Evolutionary conservation across 2,329 filamentous ascomycete genomes (phyloP).

Genomic region (Pestalotiopsis sp.): DNA sequence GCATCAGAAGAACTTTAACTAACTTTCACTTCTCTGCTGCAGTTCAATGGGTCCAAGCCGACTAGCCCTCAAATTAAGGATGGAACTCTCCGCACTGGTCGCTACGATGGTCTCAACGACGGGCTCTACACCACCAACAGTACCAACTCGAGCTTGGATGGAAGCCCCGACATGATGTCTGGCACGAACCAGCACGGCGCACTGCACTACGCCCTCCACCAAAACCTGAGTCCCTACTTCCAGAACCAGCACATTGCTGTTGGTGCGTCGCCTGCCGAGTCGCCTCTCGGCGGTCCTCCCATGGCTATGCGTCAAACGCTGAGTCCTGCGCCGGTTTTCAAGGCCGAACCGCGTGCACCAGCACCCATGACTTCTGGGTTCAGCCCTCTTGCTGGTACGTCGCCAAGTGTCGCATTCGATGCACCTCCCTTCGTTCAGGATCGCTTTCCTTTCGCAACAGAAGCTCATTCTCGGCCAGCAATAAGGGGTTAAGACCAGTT

Average conservation of each 20-base stretch:
- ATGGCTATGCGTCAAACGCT: constrained; percentile 27
- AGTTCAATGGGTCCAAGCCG: constrained; percentile 65
- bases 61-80: constrained; percentile 53
- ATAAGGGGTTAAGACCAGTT: constrained; percentile 41
- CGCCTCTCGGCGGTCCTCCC: constrained; percentile 30
- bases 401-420: constrained; percentile 21
- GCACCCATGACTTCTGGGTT: constrained; percentile 47
- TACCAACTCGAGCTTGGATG: constrained; percentile 37
- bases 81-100: constrained; percentile 44
- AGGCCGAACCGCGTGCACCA: constrained; percentile 44
- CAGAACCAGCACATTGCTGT: constrained; percentile 31
- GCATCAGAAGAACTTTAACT: constrained; percentile 19
- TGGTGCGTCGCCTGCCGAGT: constrained; percentile 36
- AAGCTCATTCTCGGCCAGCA: constrained; percentile 52
- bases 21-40: constrained; percentile 25
- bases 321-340: constrained; percentile 35
- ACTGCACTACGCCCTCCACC: constrained; percentile 45
- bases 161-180: constrained; percentile 37
- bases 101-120: constrained; percentile 46
- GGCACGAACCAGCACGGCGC: constrained; percentile 37
- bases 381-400: constrained; percentile 46
- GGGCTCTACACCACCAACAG: constrained; percentile 36
- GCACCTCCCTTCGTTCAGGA: constrained; percentile 37
- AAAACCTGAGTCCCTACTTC: constrained; percentile 39
- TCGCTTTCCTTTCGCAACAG: constrained; percentile 52